These are phyloP conservation scores for Nitzschia sp. DNA, from an alignment of 108 stramenopile species.

Conservation along the genomic window DNA sequence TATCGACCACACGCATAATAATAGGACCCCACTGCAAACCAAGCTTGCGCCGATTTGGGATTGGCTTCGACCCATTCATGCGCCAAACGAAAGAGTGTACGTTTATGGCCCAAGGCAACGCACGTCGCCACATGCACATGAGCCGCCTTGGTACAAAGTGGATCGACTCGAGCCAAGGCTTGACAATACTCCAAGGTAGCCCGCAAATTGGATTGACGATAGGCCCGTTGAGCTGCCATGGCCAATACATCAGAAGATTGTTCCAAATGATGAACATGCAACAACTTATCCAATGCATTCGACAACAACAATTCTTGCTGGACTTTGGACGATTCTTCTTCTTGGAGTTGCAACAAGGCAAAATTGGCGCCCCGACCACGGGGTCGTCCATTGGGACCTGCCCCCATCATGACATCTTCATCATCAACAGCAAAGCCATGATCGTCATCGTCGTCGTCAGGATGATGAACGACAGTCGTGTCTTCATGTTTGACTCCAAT, in stretches of 20 bases:
- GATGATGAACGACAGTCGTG: not conserved
- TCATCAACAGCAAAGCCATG: not conserved
- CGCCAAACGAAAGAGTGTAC: slow-evolving; percentile 87
- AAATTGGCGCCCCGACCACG: not conserved
- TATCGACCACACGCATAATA: slow-evolving; percentile 85
- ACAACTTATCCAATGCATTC: slow-evolving; percentile 62
- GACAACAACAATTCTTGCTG: slow-evolving; percentile 39
- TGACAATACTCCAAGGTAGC: slow-evolving; percentile 66
- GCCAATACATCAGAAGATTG: slow-evolving; percentile 73
- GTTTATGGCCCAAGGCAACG: slow-evolving; percentile 78
- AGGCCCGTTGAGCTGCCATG: slow-evolving; percentile 75
- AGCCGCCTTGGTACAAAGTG: slow-evolving; percentile 46
- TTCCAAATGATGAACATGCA: slow-evolving; percentile 53
- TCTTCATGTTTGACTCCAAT: not conserved
- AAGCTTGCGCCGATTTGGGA: slow-evolving; percentile 80
- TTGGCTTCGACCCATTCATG: slow-evolving; percentile 92
- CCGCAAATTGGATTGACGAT: slow-evolving; percentile 62
- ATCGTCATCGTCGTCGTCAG: not conserved
- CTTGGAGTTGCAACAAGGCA: not conserved
- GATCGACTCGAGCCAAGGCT: slow-evolving; percentile 66
- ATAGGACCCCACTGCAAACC: slow-evolving; percentile 96
- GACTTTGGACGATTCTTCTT: slow-evolving; percentile 1
- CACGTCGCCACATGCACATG: slow-evolving; percentile 77
- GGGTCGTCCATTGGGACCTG: not conserved
- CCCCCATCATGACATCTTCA: not conserved